Conservation (phyloP, 306 rosid species). For the Hippophae rhamnoides region DNA sequence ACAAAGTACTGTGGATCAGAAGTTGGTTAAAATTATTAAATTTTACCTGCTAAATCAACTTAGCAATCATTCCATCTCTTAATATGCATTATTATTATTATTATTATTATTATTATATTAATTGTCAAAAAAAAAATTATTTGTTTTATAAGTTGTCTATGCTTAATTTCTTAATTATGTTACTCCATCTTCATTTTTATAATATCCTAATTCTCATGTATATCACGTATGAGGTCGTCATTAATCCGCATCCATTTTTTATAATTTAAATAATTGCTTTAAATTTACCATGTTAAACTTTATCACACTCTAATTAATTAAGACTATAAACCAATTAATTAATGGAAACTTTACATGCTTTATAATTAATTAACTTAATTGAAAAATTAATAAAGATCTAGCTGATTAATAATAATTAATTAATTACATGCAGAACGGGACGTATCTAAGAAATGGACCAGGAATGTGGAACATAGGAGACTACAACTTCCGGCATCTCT, state of each 20-base stretch:
- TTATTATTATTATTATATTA: not conserved
- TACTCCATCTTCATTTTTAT: not conserved
- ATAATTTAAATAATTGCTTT: no score
- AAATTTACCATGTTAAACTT: no score
- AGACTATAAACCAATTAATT: no score
- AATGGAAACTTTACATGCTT: no score
- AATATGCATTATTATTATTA: constrained; percentile 3
- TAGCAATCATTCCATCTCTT: not conserved
- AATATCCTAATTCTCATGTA: not conserved
- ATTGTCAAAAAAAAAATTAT: not conserved
- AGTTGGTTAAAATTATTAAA: not conserved
- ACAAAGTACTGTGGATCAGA: constrained; percentile 5
- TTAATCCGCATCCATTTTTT: not conserved
- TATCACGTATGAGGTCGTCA: not conserved
- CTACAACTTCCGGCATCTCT: constrained; percentile 82
- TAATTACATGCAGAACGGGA: constrained; percentile 73
- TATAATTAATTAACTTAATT: not conserved
- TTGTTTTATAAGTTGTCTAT: constrained; percentile 1
- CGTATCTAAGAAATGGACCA: constrained; percentile 88
- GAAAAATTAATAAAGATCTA: not conserved
- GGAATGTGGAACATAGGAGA: constrained; percentile 82
- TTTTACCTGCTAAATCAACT: constrained; percentile 5
- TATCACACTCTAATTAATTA: no score
- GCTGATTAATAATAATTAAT: not conserved
- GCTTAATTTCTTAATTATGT: not conserved